Evolutionary conservation across 768 basidiomycete genomes (phyloP), one percentile per base, ranked within the genome.

Genomic region (Asterophora parasitica): DNA sequence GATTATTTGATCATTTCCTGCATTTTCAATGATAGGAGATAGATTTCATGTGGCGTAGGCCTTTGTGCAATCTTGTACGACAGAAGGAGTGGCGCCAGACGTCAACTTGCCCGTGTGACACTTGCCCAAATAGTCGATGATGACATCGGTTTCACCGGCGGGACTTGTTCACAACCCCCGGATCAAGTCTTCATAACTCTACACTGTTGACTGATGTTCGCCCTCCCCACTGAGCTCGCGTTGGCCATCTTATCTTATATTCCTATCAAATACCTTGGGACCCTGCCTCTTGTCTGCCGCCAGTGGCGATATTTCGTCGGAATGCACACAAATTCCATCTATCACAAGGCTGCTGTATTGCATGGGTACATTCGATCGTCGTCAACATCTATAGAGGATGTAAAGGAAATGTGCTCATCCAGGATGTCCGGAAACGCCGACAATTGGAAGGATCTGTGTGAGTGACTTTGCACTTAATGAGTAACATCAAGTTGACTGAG

Each of bases 361-460:
- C 80, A 83, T 53, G 68, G 65, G 19, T 82, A 76, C 58, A 60
- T 73, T 15, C 50, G 60, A 26, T 63, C 65, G 4, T 54, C 52
- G 0, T 46, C 56, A 2, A 51, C 54, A 9, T 27, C 62, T 12
- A 52, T 73, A 19, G 56, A 65, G 13, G 61, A 74, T 27, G 63
- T 67, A 7, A 54, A 55, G 19, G 51, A 34, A 3, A 49, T 59
- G 0, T 71, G 68, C 46, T 68, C 70, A 0, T 50, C 58, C 7
- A 65, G 68, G 11, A 65, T 70, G 33, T 49, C 79, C 38, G 49
- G 54, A 4, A 68, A 68, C 13, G 72, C 76, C 3, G 44, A 50
- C 0, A 59, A 61, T 45, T 89, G 86, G 86, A 79, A 76, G 53
- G 66, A 69, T 12, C 74, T 83, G 40, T 88, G 87, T 89, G 53